A percentile compares a stretch with the other conserved stretches of the same genome.
phyloP scores from a whole-genome alignment of 2,329 filamentous ascomycete species.

The Xylaria polymorpha region DNA sequence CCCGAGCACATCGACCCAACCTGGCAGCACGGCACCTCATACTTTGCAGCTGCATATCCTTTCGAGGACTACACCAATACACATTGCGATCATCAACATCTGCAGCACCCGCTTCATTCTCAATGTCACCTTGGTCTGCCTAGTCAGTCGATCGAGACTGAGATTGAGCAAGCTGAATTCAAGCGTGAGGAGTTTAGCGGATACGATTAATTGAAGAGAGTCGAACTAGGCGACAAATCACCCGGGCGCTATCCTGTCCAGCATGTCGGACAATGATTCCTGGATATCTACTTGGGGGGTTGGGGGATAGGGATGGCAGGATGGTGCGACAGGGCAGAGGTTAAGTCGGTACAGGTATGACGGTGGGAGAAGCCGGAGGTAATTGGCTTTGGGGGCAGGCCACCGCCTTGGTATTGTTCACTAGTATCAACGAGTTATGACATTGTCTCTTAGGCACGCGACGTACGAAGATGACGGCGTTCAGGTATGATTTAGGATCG shows the following conservation, averaged over 20 bases:
- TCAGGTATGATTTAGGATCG: not conserved
- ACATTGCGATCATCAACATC: constrained; percentile 43
- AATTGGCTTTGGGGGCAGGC: not conserved
- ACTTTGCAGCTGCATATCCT: constrained; percentile 56
- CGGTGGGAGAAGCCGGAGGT: not conserved
- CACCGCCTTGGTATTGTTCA: constrained; percentile 1
- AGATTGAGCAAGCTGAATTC: constrained; percentile 48
- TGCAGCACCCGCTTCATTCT: constrained; percentile 46
- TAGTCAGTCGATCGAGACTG: constrained; percentile 44
- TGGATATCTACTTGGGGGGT: not conserved
- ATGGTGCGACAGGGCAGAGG: not conserved
- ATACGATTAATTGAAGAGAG: constrained; percentile 55
- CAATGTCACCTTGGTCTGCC: constrained; percentile 45
- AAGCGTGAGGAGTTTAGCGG: constrained; percentile 54
- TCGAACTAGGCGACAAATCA: not conserved
- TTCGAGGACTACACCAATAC: constrained; percentile 53
- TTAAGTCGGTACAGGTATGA: not conserved
- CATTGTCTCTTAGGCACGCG: constrained; percentile 16
- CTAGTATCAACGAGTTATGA: constrained; percentile 27
- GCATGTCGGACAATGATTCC: not conserved
- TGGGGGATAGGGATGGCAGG: not conserved
- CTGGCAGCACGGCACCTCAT: constrained; percentile 52
- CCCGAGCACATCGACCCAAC: constrained; percentile 45
- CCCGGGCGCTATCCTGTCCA: not conserved
- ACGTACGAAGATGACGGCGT: constrained; percentile 25